Base-by-base conservation (phyloP, 768 basidiomycete genomes). In the Podaxis carcinomalis region DNA sequence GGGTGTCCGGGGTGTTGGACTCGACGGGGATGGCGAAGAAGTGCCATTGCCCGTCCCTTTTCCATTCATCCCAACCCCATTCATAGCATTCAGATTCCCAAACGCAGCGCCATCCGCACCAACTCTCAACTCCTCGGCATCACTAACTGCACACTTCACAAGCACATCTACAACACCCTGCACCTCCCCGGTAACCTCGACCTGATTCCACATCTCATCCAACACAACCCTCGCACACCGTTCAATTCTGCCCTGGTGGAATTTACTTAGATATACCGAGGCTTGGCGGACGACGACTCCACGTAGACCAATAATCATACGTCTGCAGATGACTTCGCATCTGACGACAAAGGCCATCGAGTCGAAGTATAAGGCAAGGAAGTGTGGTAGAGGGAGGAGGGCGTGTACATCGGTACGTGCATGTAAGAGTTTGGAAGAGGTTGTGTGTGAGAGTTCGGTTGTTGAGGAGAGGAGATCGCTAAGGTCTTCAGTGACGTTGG, bases 231-330 rank as follows among this genome's bases (percentile, higher is more conserved):
- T 93, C 27, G 96, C 95, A 2, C 89, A 90, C 58, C 81, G 82
- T 2, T 87, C 83, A 47, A 98, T 83, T 54, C 90, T 82, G 10
- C 80, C 73, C 65, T 94, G 88, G 69, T 99, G 97, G 75, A 95
- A 98, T 0, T 79, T 74, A 68, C 90, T 86, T 27, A 99, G 77
- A 77, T 95, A 99, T 9, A 83, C 75, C 74, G 95, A 95, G 5
- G 95, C 92, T 88, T 95, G 95, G 56, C 86, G 80, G 47, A 95
- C 86, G 54, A 94, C 83, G 1, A 86, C 90, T 4, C 95, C 95
- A 61, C 97, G 78, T 35, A 98, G 77, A 5, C 93, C 90, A 59
- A 98, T 92, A 61, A 98, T 95, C 93, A 98, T 98, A 65, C 89
- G 80, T 57, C 87, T 81, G 64, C 90, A 92, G 28, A 97, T 78